Conservation (phyloP, 225 moss, liverwort and hornwort species). For the Marchantia paleacea region DNA sequence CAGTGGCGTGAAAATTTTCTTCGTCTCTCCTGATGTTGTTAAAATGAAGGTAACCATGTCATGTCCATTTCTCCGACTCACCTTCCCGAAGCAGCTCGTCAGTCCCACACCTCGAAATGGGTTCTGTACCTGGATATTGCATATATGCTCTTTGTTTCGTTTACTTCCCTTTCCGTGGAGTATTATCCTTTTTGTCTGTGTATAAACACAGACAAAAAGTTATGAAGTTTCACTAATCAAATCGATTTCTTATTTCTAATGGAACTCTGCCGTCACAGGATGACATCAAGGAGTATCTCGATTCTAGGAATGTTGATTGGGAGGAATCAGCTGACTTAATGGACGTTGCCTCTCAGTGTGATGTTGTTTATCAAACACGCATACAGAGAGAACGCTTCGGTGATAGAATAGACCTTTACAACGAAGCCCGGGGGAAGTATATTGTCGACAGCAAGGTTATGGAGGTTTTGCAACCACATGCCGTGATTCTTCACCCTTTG, state of each 20-base stretch:
- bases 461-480: conserved; percentile 77
- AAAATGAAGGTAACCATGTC: conserved; percentile 73
- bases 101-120: too few relatives aligned
- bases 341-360: conserved; percentile 95
- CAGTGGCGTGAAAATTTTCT: conserved; percentile 72
- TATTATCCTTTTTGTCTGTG: too few relatives aligned
- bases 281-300: conserved; percentile 91
- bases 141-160: too few relatives aligned
- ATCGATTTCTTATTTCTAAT: not conserved
- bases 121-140: too few relatives aligned
- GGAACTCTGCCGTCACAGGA: conserved; percentile 44
- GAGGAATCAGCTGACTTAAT: conserved; percentile 89
- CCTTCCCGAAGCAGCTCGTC: too few relatives aligned
- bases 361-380: conserved; percentile 96
- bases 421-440: conserved; percentile 84
- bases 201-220: too few relatives aligned
- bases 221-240: too few relatives aligned
- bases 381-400: conserved; percentile 97
- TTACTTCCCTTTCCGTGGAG: too few relatives aligned
- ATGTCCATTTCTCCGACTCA: not conserved
- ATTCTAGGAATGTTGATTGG: conserved; percentile 69
- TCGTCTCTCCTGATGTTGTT: conserved; percentile 91
- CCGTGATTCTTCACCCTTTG: conserved; percentile 90
- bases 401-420: conserved; percentile 72
- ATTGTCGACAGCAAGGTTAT: conserved; percentile 82